Percentiles rank a stretch among this genome's conserved stretches.
These are phyloP conservation scores for Plantago lanceolata DNA, from an alignment of 305 asterid species.

Conservation along the genomic window DNA sequence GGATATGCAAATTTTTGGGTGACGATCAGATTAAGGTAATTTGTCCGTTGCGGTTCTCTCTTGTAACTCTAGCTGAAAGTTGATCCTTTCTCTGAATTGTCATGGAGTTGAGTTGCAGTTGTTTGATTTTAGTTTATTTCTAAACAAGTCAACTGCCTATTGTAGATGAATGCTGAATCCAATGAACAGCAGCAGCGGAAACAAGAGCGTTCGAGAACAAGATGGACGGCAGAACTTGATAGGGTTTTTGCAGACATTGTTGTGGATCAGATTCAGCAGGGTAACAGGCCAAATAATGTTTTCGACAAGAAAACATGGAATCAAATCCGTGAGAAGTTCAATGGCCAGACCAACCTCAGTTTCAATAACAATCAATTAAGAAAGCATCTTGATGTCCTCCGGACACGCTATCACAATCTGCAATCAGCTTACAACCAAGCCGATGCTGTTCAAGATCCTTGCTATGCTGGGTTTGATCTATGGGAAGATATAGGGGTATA, in stretches of 20 bases:
- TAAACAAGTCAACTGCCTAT: neutral
- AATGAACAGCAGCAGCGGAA: constrained; percentile 62
- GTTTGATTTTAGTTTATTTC: neutral
- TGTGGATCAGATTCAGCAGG: constrained; percentile 67
- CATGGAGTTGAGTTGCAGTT: neutral
- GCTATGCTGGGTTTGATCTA: constrained; percentile 68
- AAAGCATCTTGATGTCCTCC: constrained; percentile 82
- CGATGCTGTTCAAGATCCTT: constrained; percentile 57
- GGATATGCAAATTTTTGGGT: constrained; percentile 41
- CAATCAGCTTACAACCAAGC: constrained; percentile 56
- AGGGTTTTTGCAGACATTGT: constrained; percentile 79
- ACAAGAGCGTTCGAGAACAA: constrained; percentile 81
- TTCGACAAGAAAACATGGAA: constrained; percentile 95
- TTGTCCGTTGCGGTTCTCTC: constrained; percentile 11
- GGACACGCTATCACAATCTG: constrained; percentile 65
- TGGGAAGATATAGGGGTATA: constrained; percentile 89
- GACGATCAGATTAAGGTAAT: constrained; percentile 36
- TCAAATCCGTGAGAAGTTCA: constrained; percentile 69
- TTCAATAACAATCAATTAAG: constrained; percentile 87
- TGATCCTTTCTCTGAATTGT: neutral
- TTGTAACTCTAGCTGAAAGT: neutral
- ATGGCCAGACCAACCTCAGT: constrained; percentile 57
- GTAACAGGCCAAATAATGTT: constrained; percentile 69
- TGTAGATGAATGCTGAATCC: constrained; percentile 69
- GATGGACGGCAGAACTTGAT: constrained; percentile 87